Conservation (phyloP, 2,329 filamentous ascomycete species). For the Hymenoscyphus fraxineus region DNA sequence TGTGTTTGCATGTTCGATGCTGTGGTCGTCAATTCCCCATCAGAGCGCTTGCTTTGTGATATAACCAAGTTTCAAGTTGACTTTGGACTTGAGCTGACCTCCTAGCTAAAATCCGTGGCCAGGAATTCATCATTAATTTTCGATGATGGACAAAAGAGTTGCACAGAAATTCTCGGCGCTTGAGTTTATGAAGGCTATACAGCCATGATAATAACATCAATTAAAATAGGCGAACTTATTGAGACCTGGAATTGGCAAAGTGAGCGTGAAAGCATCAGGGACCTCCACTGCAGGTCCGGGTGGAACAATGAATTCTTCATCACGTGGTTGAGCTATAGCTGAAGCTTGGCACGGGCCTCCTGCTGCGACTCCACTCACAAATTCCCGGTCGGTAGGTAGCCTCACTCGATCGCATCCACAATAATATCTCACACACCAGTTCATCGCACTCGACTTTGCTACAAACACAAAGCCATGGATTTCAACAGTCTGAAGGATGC, state of each 20-base stretch:
- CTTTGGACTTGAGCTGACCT: neutral
- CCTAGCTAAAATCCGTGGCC: too few relatives aligned
- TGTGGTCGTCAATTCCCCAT: neutral
- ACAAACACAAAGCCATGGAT: slow-evolving; percentile 50
- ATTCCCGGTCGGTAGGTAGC: neutral
- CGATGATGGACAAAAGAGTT: too few relatives aligned
- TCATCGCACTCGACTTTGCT: neutral
- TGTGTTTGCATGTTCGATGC: neutral
- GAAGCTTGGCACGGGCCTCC: neutral
- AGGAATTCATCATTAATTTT: too few relatives aligned
- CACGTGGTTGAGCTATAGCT: too few relatives aligned
- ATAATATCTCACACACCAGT: neutral
- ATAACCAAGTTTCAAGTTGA: neutral
- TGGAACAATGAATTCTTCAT: too few relatives aligned
- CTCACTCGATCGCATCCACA: neutral
- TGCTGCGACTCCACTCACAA: neutral
- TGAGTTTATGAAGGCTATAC: too few relatives aligned
- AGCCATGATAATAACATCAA: too few relatives aligned
- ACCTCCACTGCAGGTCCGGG: too few relatives aligned
- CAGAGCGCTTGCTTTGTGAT: neutral
- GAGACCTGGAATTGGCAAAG: too few relatives aligned
- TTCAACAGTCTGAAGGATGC: slow-evolving; percentile 64
- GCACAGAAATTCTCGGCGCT: too few relatives aligned
- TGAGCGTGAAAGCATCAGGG: too few relatives aligned
- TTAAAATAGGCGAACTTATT: too few relatives aligned